Base-by-base conservation (phyloP, 768 basidiomycete genomes). In the Podaxis rugospora region DNA sequence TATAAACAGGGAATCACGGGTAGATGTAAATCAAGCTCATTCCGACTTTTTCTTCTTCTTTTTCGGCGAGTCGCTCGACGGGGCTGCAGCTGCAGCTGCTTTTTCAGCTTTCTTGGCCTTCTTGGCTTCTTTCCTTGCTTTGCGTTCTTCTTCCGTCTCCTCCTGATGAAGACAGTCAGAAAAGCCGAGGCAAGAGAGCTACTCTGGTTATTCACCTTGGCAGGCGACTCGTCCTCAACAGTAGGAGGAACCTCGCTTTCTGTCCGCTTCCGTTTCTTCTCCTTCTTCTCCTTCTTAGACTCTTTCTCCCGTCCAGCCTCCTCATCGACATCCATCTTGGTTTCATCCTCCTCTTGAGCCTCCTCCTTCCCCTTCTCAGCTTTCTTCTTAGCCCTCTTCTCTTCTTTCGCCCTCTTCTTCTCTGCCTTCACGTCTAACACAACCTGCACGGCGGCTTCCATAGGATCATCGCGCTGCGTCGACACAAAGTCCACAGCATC, bases 351-450 rank as follows among this genome's bases (percentile, higher is more conserved):
- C 67, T 72, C 75, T 68, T 78, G 80, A 73, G 77, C 70, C 5
- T 58, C 69, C 35, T 63, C 68, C 58, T 70, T 73, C 67, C 72
- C 75, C 69, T 78, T 80, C 73, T 77, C 83, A 55, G 81, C 88
- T 67, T 75, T 80, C 75, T 81, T 88, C 77, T 88, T 90, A 60
- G 89, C 87, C 71, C 72, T 81, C 71, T 80, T 81, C 76, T 90
- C 90, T 75, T 93, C 90, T 76, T 92, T 93, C 40, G 83, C 84
- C 69, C 78, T 85, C 73, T 80, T 83, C 80, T 92, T 93, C 77
- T 96, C 95, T 63, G 89, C 89, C 76, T 93, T 93, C 66, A 92
- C 89, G 61, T 95, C 92, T 66, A 85, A 68, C 42, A 85, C 92
- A 35, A 80, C 87, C 74, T 88, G 81, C 23, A 93, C 76, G 2